Base-by-base conservation (phyloP, 2,329 filamentous ascomycete species). In the Didymella arachidicola region DNA sequence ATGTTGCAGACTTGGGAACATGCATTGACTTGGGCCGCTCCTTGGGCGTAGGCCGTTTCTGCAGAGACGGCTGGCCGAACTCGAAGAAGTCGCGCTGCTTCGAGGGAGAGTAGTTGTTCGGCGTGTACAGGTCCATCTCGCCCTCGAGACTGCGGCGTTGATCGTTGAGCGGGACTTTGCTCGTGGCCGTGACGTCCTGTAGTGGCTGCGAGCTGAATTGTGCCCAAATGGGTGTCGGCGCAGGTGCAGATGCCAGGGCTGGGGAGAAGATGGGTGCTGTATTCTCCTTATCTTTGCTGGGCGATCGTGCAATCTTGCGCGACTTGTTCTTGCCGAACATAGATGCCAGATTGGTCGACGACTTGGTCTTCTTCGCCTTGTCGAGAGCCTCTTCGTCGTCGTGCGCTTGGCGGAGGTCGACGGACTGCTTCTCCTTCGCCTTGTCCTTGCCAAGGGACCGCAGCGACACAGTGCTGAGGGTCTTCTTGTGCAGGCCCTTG, bases 311-410 rank as follows among this genome's bases (percentile, higher is more conserved):
- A 32, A 78, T 79, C 53, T 83, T 80, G 70, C 88, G 91, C 52
- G 88, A 83, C 10, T 89, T 92, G 59, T 88, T 87, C 56, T 89
- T 88, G 56, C 87, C 87, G 50, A 97, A 84, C 53, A 97, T 84
- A 4, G 84, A 87, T 0, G 87, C 87, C n/a, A 98, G 82, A 73
- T 93, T 96, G 30, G 90, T 90, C 3, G 90, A 85, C 0, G 93
- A 96, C 77, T 94, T 96, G 36, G 86, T 86, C 80, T 94, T 96
- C 76, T 86, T 87, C 4, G 82, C 81, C 56, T 80, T 84, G 67
- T 72, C 64, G 26, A 59, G 55, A 29, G 53, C 64, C 53, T 57
- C 70, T 54, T 56, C 76, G 22, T 77, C 71, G 2, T 69, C 64
- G n/a, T 63, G 69, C 14, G 64, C 44, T 22, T 61, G 65, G 43